These are phyloP conservation scores for Cryphonectria nitschkei DNA, from an alignment of 2,329 filamentous ascomycete species.

Conservation along the genomic window DNA sequence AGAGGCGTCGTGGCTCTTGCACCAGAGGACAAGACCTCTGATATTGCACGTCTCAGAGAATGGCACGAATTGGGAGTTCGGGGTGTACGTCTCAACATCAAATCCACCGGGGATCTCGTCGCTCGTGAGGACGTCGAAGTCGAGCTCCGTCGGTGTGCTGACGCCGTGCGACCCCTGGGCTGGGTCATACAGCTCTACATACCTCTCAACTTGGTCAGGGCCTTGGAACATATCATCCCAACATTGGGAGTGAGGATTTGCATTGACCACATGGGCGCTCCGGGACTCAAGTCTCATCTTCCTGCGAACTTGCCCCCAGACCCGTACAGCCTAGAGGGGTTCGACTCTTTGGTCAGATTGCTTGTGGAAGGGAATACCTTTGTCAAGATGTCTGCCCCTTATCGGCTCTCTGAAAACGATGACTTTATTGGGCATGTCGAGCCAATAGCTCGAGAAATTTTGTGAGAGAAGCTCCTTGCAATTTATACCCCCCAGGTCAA, in stretches of 20 bases:
- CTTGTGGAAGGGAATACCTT: slow-evolving; percentile 29
- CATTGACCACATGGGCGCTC: slow-evolving; percentile 36
- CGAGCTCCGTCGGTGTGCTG: slow-evolving; percentile 33
- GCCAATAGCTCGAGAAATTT: slow-evolving; percentile 29
- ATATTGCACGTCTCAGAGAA: slow-evolving; percentile 30
- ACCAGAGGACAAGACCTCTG: slow-evolving; percentile 31
- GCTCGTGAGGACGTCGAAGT: slow-evolving; percentile 32
- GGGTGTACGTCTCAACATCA: slow-evolving; percentile 39
- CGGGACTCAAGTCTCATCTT: slow-evolving; percentile 27
- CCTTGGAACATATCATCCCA: slow-evolving; percentile 33
- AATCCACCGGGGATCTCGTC: slow-evolving; percentile 32
- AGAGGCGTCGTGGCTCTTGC: slow-evolving; percentile 38
- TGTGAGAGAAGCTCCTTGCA: neutral
- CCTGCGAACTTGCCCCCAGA: slow-evolving; percentile 8
- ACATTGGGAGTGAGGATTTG: slow-evolving; percentile 34
- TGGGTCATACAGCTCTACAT: slow-evolving; percentile 40
- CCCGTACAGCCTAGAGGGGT: slow-evolving; percentile 27
- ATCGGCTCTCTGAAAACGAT: slow-evolving; percentile 33
- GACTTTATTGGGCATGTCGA: slow-evolving; percentile 33
- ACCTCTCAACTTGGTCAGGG: slow-evolving; percentile 32
- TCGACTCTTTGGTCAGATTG: slow-evolving; percentile 23
- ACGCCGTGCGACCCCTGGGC: slow-evolving; percentile 33
- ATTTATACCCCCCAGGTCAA: neutral
- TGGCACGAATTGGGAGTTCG: slow-evolving; percentile 37
- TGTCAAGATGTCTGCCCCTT: slow-evolving; percentile 36